Base-by-base conservation (phyloP, 768 basidiomycete species). In the Cubamyces sp. region DNA sequence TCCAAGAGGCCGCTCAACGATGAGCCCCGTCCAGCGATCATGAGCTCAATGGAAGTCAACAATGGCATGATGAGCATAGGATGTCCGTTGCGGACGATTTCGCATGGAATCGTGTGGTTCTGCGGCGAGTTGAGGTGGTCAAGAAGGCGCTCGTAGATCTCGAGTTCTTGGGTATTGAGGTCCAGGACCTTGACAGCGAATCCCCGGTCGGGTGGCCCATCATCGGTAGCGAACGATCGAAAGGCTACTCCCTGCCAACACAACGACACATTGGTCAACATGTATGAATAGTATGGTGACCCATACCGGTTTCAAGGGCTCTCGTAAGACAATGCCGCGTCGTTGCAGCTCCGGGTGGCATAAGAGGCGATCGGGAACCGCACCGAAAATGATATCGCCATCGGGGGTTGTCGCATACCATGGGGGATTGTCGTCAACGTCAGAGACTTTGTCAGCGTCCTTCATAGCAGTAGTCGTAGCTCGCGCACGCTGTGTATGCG, bases 51-150 rank as follows among this genome's bases (percentile, higher is more conserved):
- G 18, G 12, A 28, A 8, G 42, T 19, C 11, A 46, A n/a, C 3
- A 18, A 23, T 12, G 42, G 54, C 54, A 55, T 45, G 42, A 55
- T 45, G 42, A 55, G 42, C 28, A 55, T 9, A 9, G 54, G 54
- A 14, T 55, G 42, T 9, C 42, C 54, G 11, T 3, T 16, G 8
- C 19, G 16, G 3, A 43, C 45, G n/a, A 55, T 39, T 5, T 55
- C 54, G 30, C 54, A 55, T 9, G 54, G 54, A n/a, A 45, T 14
- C 0, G 54, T 55, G 28, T 55, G 54, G 23, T 46, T 55, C 11
- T 25, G 18, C 3, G 52, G 25, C 5, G 37, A n/a, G 34, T 5
- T 9, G 3, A 14, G 19, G 21, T 23, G 19, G 1, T 19, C 42
- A 14, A 34, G 39, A 18, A 45, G 23, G 11, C 18, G 16, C 26